Base-by-base conservation (phyloP, 129 eudicot species). In the Lonicera japonica region DNA sequence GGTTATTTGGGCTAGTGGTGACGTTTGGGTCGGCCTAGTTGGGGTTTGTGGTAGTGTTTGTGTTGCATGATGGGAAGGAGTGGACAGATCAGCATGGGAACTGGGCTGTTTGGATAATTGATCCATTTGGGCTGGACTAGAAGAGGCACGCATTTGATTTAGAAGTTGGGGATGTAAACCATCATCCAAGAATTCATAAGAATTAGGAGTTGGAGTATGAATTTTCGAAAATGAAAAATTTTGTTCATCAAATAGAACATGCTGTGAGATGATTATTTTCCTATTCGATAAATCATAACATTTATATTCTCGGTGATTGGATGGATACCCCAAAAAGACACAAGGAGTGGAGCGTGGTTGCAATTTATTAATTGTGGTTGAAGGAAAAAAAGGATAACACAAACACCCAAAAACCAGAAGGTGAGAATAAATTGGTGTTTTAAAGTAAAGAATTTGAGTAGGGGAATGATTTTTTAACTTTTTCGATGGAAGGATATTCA, bases 371-470 rank as follows among this genome's bases (percentile, higher is more conserved):
- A 21, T 39, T 10, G 67, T 62, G 15, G 54, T 41, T 11, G 54
- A 40, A 21, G 54, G 54, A 12, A 60, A 60, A 12, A 25, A 8
- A 38, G 65, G 65, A 17, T 60, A 60, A 38, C 65, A 60, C 23
- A 60, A 38, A 25, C 65, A 60, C 48, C 65, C 50, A 60, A 60
- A 60, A 29, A 18, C 50, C 18, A 50, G 65, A 21, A 60, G 65
- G 38, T 60, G 65, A 36, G 39, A 5, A 38, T 25, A 60, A 5
- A 8, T 4, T 2, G 53, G 65, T 29, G 11, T 21, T 25, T 36
- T 29, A 16, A 0, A 3, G 34, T 60, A 29, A n/a, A 60, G 25
- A 39, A 29, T 38, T n/a, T 29, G 23, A 60, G 24, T n/a, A 19
- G 47, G 61, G 9, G 48, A 13, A 15, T 1, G 9, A 25, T 23